Evolutionary conservation across 2,329 filamentous ascomycete genomes (phyloP), one percentile per base, ranked within the genome.

Genomic region (Pseudogymnoascus sp.): DNA sequence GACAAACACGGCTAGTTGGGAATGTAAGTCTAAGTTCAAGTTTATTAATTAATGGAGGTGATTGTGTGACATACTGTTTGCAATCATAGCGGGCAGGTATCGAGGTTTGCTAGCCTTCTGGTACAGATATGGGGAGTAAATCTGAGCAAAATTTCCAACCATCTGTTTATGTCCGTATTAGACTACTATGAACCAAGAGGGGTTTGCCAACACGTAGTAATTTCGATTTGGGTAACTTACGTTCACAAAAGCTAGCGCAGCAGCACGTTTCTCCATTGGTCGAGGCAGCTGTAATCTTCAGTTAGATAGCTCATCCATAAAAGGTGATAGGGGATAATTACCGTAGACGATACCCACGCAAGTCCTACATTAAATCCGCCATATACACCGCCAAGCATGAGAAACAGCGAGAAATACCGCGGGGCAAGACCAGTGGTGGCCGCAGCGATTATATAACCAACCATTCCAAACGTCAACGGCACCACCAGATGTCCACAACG

Each of bases 211-310:
- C 11, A 7, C 19, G 14, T 14, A 24, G 13, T 47, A n/a, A 26
- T n/a, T n/a, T 26, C 2, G 21, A n/a, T 6, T 14, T 0, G 11
- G 13, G 21, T 2, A 47, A 26, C 42, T 26, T 47, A 47, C 63
- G 53, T 70, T 70, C 5, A 67, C 65, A n/a, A 70, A 38, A 16
- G 66, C 69, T n/a, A 68, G 65, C 6, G 67, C 64, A 6, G 64
- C 65, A 8, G 68, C 67, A 8, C 68, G 62, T 42, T 69, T 70
- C n/a, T 66, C 65, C 2, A 66, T 44, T 8, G 68, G 68, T 16
- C 66, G 50, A 2, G 63, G 64, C 6, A 70, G 56, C 42, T 47
- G 13, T 26, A 47, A n/a, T n/a, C 42, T 26, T 2, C 21, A 47
- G 42, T 47, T 6, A 47, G 42, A 26, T 5, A 26, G 26, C 42